Evolutionary conservation across 208 protist species (phyloP).

Genomic region (Phytomonas francai): DNA sequence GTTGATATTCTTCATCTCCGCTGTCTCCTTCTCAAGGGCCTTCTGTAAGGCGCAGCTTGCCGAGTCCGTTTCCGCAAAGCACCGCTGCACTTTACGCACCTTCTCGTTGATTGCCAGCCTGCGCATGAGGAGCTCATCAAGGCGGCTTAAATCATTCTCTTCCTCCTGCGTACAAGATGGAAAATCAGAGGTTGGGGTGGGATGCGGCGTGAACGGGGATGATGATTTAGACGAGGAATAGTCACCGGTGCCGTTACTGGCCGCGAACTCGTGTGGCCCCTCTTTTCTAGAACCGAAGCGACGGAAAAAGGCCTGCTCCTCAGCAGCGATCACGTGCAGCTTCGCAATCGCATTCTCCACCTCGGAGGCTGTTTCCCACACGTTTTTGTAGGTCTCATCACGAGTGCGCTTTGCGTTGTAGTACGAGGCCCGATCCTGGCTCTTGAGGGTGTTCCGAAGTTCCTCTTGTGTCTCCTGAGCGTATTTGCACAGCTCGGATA

Average conservation of each 20-base stretch:
- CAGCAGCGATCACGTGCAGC: slow-evolving; percentile 30
- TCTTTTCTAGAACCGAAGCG: slow-evolving; percentile 16
- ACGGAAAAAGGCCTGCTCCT: slow-evolving; percentile 34
- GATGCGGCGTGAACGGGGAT: neutral
- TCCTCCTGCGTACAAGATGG: neutral
- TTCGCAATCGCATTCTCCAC: slow-evolving; percentile 28
- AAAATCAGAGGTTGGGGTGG: neutral
- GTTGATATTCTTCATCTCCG: slow-evolving; percentile 14
- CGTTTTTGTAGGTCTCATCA: slow-evolving; percentile 25
- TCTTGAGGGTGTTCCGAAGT: slow-evolving; percentile 28
- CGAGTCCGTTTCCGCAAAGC: slow-evolving; percentile 26
- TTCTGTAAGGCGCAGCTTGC: slow-evolving; percentile 18
- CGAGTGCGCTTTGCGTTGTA: slow-evolving; percentile 24
- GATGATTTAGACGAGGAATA: neutral
- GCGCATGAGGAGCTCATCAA: slow-evolving; percentile 23
- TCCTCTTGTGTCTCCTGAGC: slow-evolving; percentile 30
- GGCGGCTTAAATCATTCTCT: neutral
- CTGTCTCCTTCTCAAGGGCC: slow-evolving; percentile 23
- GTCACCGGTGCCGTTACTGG: neutral
- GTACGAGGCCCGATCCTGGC: slow-evolving; percentile 30
- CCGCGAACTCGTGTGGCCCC: neutral
- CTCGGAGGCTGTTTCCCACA: slow-evolving; percentile 32
- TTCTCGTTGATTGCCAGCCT: slow-evolving; percentile 24
- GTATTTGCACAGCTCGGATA: slow-evolving; percentile 25
- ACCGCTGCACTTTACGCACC: slow-evolving; percentile 23